Base-by-base conservation (phyloP, 2,329 filamentous ascomycete genomes). In the Exophiala dermatitidis region DNA sequence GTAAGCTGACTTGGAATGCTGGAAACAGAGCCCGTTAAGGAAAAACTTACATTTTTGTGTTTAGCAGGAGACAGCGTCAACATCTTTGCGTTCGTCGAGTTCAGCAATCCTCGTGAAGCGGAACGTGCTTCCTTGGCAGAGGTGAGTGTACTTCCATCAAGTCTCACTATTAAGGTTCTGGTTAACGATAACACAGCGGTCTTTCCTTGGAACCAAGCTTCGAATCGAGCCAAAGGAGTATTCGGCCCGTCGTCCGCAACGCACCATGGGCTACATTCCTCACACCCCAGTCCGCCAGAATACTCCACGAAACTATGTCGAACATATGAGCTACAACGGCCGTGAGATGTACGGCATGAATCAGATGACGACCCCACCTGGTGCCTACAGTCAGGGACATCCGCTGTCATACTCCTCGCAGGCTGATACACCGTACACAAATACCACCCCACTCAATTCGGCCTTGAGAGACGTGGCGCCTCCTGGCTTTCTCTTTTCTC, bases 181-280 rank as follows among this genome's bases (percentile, higher is more conserved):
- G 29, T 30, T 46, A 12, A 46, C 44, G 4, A 12, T 28, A 7
- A n/a, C n/a, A 46, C 33, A 54, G 37, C 53, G 53, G 8, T 44
- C 32, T 34, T 12, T 63, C 26, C 33, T 50, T 41, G 53, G 47
- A 12, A 12, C 48, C 38, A 59, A 52, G 29, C 51, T 62, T 28
- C 61, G 61, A 12, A 50, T 63, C 9, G 62, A 64, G 44, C 56
- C 50, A 5, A 64, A 63, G 46, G 61, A 63, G 46, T 60, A 62
- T 40, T 59, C 59, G n/a, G 52, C 49, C 32, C 58, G 60, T 37
- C 60, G 59, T 7, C 41, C 41, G 34, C 48, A 46, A 8, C 51
- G 48, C 6, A 19, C 40, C 5, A 19, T 19, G 19, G 43, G 33
- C 31, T 37, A 37, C 32, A 31, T 51, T 34, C 36, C 29, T 12